A percentile compares a stretch with the other conserved stretches of the same genome.
Evolutionary conservation across 139 green algal species (phyloP).

Genomic region (Coelastrella sp.): DNA sequence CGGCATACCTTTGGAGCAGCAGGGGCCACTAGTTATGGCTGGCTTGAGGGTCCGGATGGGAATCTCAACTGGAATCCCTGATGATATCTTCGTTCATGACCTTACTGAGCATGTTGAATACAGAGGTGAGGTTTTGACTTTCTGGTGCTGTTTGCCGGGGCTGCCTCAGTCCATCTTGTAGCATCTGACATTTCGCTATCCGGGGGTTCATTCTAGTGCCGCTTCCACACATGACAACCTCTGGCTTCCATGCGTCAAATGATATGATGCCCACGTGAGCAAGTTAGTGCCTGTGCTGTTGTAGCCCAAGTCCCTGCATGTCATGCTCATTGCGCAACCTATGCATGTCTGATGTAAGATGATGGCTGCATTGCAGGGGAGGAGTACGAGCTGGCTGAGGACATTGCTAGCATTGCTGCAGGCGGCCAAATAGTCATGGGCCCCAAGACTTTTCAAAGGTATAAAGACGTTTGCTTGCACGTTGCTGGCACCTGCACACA

Average conservation of each 20-base stretch:
- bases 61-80: conserved; percentile 69
- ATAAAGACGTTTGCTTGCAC: background rate
- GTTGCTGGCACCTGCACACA: no score
- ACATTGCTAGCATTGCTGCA: conserved; percentile 60
- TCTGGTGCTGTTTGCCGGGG: background rate
- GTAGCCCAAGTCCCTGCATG: no score
- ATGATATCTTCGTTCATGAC: conserved; percentile 70
- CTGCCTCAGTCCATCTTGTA: background rate
- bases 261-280: no score
- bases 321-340: no score
- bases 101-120: conserved; percentile 69
- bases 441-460: conserved; percentile 59
- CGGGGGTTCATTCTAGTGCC: no score
- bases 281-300: no score
- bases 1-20: conserved; percentile 4
- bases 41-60: conserved; percentile 69
- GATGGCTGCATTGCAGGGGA: background rate
- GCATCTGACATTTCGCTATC: background rate
- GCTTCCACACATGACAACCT: no score
- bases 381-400: conserved; percentile 60
- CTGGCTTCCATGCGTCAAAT: no score
- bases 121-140: conserved; percentile 34
- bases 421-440: conserved; percentile 66
- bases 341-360: background rate
- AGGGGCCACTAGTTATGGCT: conserved; percentile 55